Base-by-base conservation (phyloP, 169 alveolate genomes). In the Plasmodium yoelii region DNA sequence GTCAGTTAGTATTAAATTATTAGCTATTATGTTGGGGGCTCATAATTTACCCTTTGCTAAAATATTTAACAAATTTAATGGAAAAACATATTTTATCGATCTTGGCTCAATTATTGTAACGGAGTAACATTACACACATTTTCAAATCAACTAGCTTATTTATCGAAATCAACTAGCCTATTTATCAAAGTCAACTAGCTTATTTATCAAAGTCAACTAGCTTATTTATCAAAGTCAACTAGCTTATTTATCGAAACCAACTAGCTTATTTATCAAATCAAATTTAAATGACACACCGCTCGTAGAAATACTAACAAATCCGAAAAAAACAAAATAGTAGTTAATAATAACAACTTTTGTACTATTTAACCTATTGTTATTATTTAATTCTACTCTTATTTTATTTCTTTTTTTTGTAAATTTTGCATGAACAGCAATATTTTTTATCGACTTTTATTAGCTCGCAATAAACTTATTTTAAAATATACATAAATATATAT, bases 21-120 rank as follows among this genome's bases (percentile, higher is more conserved):
- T 75, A 12, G 88, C 88, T 68, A 75, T 75, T 8, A 75, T 75
- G 88, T 49, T 75, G 26, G 88, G 88, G 3, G 67, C 64, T 7
- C 88, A 75, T 42, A 47, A 60, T n/a, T 19, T 75, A 15, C 88
- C 88, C 18, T 75, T 44, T 67, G 75, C 64, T 2, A 75, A 75
- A 42, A 63, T 75, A 18, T 26, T 8, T 18, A 64, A 75, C n/a
- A 63, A 67, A 19, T 57, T 75, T 10, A 75, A 5, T 19, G 65
- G 64, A 28, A 63, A 65, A 46, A 13, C 22, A 13, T 75, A 61
- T 75, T 75, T 61, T 12, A 74, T 75, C 5, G 88, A 75, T 22
- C 60, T 75, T 5, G 88, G 88, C 8, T 39, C 88, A 9, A 51
- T 75, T 28, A 65, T 75, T 4, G 88, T 75, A 63, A 75, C 88